Evolutionary conservation across 2,329 filamentous ascomycete species (phyloP), one percentile per base, ranked within the genome.

Genomic region (Sporothrix pseudoabietina): DNA sequence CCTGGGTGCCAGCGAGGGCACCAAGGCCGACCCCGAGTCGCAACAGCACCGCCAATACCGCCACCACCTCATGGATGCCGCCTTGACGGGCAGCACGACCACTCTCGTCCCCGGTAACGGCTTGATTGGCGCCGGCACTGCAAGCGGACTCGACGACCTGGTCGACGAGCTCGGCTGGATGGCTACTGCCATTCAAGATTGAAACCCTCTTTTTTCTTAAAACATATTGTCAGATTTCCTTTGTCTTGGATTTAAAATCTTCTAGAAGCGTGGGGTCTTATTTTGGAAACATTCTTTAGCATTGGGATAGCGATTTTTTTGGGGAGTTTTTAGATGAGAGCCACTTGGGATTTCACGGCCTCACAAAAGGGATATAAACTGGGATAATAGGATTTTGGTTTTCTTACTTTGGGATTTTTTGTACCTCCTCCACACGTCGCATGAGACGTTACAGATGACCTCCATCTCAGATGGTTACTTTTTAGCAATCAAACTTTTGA

Each of bases 111-210:
- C 80, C 3, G 76, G 77, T 39, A 76, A 78, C 12, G 54, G 55
- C n/a, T 77, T 75, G 14, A 73, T 79, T 19, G 75, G 77, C 0
- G 72, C 78, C 16, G 76, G 76, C 35, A 77, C 79, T 78, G 26
- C 78, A 78, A 14, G 30, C 80, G 68, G 66, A 26, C 35, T 77
- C 78, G 7, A 78, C 4, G 80, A 82, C 41, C 75, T 84, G 8
- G 78, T 82, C 7, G 80, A 74, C 69, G 87, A 88, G 77, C 80
- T 88, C 74, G 82, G 84, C 71, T 88, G 86, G 85, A 85, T 88
- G 78, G 84, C 83, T 12, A 82, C 84, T 44, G 80, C 83, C 32
- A 86, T 88, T 75, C 80, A 81, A 69, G 80, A 77, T 39, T 76
- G 35, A 72, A 7, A 7, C 10, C 22, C 39, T 12, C 19, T 32